A percentile compares a stretch with the other conserved stretches of the same genome.
phyloP scores from a whole-genome alignment of 768 basidiomycete species.

The Tricholoma matsutake region DNA sequence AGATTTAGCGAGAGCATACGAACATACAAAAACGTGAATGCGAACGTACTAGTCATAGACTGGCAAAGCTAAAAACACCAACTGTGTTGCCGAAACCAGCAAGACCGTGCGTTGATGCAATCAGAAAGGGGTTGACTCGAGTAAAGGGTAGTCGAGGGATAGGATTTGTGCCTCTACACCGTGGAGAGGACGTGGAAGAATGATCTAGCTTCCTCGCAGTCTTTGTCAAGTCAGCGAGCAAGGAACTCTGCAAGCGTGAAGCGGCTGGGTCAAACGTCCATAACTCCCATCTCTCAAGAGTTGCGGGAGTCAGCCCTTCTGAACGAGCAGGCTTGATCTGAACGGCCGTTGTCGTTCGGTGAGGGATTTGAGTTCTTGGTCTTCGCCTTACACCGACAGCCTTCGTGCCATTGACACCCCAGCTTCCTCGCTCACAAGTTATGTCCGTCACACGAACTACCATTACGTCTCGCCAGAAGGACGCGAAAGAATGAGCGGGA shows the following conservation, averaged over 20 bases:
- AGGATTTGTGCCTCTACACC: constrained; percentile 19
- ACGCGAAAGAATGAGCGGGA: constrained; percentile 34
- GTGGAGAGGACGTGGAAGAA: constrained; percentile 20
- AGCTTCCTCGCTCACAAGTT: constrained; percentile 71
- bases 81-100: constrained; percentile 82
- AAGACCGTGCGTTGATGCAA: constrained; percentile 47
- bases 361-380: constrained; percentile 42
- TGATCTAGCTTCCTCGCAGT: constrained; percentile 13
- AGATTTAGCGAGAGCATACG: not conserved
- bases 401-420: constrained; percentile 59
- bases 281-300: constrained; percentile 79
- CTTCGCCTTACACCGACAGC: constrained; percentile 71
- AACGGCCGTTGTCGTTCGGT: constrained; percentile 17
- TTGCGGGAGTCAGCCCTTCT: constrained; percentile 56
- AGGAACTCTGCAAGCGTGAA: constrained; percentile 45
- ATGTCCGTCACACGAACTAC: constrained; percentile 53
- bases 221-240: constrained; percentile 45
- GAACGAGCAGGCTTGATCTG: constrained; percentile 11
- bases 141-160: constrained; percentile 76
- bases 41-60: constrained; percentile 1
- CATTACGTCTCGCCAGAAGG: constrained; percentile 59
- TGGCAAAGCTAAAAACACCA: constrained; percentile 49
- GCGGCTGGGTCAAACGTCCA: constrained; percentile 71
- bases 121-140: constrained; percentile 60
- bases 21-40: not conserved